Evolutionary conservation across 805 yeast species (phyloP).

Genomic region (Cyberlindnera mississippiensis): DNA sequence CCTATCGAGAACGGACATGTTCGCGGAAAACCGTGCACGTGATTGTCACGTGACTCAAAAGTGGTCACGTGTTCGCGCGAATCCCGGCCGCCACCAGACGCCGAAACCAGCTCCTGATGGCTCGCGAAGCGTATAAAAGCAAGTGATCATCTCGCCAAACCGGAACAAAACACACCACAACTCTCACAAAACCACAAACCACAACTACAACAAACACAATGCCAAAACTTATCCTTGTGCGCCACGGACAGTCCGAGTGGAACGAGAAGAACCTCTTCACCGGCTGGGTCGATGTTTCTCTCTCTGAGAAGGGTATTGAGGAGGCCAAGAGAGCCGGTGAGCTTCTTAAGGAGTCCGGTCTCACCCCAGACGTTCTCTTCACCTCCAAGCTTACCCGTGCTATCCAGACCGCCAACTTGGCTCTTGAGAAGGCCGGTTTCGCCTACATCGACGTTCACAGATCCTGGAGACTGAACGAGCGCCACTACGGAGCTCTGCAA

Average conservation of each 20-base stretch:
- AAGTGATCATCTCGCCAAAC: neutral
- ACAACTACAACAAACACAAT: constrained; percentile 22
- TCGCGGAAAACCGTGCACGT: no score
- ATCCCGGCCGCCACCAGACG: no score
- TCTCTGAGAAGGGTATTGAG: constrained; percentile 77
- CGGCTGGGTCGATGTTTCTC: constrained; percentile 96
- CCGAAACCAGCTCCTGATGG: constrained; percentile 5
- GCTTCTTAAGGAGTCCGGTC: constrained; percentile 79
- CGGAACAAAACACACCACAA: neutral
- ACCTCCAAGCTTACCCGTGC: constrained; percentile 93
- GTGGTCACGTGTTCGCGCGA: no score
- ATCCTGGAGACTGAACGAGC: constrained; percentile 97
- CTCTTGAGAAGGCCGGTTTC: constrained; percentile 83
- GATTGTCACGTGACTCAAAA: no score
- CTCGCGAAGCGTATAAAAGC: constrained; percentile 2
- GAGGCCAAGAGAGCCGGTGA: constrained; percentile 96
- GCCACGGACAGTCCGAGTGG: constrained; percentile 99
- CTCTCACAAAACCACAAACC: neutral
- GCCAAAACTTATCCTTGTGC: constrained; percentile 81
- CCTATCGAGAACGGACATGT: no score
- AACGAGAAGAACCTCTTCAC: constrained; percentile 96
- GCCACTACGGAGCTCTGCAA: constrained; percentile 98
- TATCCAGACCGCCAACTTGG: constrained; percentile 95
- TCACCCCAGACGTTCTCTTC: constrained; percentile 82
- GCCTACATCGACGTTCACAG: constrained; percentile 88